Conservation (phyloP, 2,329 filamentous ascomycete species). For the Colletotrichum sp. region DNA sequence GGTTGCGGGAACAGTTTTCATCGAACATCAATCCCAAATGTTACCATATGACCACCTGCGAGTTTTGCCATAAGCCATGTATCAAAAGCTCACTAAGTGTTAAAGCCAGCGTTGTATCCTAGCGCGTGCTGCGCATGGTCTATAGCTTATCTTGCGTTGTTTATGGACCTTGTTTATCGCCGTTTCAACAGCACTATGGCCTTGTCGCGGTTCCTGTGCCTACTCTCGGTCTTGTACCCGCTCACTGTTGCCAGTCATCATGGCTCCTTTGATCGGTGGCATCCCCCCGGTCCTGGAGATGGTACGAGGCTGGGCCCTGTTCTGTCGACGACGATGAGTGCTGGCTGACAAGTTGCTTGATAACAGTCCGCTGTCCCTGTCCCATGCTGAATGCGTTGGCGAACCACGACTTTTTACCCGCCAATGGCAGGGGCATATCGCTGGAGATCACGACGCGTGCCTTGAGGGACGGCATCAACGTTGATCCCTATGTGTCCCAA, state of each 20-base stretch:
- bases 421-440: conserved; percentile 24
- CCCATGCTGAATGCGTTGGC: conserved; percentile 28
- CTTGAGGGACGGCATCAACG: neutral
- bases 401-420: conserved; percentile 28
- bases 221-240: neutral
- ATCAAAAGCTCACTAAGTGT: neutral
- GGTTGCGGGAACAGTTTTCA: rapidly evolving
- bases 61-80: neutral
- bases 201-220: neutral
- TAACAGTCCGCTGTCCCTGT: conserved; percentile 15
- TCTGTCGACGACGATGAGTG: neutral
- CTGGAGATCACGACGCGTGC: neutral
- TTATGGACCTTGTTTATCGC: neutral
- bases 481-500: neutral
- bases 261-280: neutral
- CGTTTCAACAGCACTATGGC: neutral
- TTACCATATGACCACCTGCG: neutral
- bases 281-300: neutral
- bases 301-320: neutral
- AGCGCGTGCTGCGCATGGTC: neutral
- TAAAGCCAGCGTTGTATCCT: neutral
- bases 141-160: neutral
- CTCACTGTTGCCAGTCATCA: neutral
- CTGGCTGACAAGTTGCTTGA: neutral
- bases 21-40: neutral